These are phyloP conservation scores for Rostrohypoxylon terebratum DNA, from an alignment of 495 filamentous ascomycete genomes.

Conservation along the genomic window DNA sequence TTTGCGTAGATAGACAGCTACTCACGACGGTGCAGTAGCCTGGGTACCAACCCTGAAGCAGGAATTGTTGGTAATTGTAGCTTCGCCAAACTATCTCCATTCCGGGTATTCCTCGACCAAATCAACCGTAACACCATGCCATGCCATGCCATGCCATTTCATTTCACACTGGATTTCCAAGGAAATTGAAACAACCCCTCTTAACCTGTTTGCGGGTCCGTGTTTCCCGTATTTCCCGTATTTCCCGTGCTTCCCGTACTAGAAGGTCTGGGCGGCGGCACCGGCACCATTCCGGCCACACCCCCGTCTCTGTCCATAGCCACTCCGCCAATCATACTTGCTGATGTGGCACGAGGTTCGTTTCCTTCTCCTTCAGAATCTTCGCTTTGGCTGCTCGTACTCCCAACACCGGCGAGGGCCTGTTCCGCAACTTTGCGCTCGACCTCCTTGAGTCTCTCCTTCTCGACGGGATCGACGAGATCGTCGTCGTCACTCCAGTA, in stretches of 20 bases:
- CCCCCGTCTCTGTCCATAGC: conserved; percentile 57
- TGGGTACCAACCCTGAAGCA: background rate
- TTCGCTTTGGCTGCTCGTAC: conserved; percentile 47
- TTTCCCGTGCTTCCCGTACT: conserved; percentile 53
- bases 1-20: background rate
- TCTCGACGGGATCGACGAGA: conserved; percentile 64
- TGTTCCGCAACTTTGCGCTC: conserved; percentile 56
- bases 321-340: conserved; percentile 55
- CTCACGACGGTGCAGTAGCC: too few relatives aligned
- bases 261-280: conserved; percentile 56
- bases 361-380: conserved; percentile 47
- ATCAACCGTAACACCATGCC: conserved; percentile 33
- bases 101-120: conserved; percentile 25
- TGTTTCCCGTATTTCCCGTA: conserved; percentile 46
- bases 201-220: conserved; percentile 38
- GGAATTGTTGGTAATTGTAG: background rate
- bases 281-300: conserved; percentile 38
- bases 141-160: conserved; percentile 4
- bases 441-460: conserved; percentile 57
- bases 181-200: background rate
- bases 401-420: conserved; percentile 45
- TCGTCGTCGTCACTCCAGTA: conserved; percentile 69
- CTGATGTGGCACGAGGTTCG: conserved; percentile 41
- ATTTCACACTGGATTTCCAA: background rate
- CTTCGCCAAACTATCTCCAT: background rate